phyloP scores from a whole-genome alignment of 176 grass and related monocot species.

The Zea luxurians region DNA sequence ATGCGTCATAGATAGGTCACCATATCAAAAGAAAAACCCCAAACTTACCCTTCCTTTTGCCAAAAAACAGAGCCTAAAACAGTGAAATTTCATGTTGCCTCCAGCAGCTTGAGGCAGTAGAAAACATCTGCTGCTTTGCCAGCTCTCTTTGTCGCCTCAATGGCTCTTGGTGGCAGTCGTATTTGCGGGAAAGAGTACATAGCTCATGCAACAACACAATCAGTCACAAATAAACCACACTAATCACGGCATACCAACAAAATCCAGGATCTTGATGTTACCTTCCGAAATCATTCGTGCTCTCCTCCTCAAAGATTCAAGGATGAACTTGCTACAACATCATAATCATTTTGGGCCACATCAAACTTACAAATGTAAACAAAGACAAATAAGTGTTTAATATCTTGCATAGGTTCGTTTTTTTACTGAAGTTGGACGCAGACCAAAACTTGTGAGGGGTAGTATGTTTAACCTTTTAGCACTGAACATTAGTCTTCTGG shows the following conservation, averaged over 20 bases:
- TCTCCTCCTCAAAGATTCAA: constrained; percentile 82
- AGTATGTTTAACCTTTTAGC: too few relatives aligned
- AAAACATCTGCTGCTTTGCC: too few relatives aligned
- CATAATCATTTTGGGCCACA: constrained; percentile 30
- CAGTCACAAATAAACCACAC: not conserved
- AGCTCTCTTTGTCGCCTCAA: too few relatives aligned
- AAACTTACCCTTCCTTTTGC: too few relatives aligned
- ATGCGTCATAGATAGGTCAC: too few relatives aligned
- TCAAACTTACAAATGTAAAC: not conserved
- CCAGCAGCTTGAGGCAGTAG: too few relatives aligned
- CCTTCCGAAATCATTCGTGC: constrained; percentile 92
- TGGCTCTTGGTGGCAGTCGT: not conserved
- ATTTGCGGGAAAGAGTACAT: constrained; percentile 99
- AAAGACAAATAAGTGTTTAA: constrained; percentile 1
- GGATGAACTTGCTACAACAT: constrained; percentile 68
- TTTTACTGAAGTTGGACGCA: not conserved
- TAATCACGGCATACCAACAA: not conserved
- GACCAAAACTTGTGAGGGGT: too few relatives aligned
- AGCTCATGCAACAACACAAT: constrained; percentile 52
- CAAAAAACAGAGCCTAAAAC: too few relatives aligned
- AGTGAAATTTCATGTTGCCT: too few relatives aligned
- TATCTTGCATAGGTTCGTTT: not conserved
- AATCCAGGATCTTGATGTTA: constrained; percentile 25
- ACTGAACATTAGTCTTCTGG: too few relatives aligned
- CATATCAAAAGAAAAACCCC: too few relatives aligned